These are phyloP conservation scores for Colletotrichum tamarilloi DNA, from an alignment of 2,329 filamentous ascomycete species.

Conservation along the genomic window DNA sequence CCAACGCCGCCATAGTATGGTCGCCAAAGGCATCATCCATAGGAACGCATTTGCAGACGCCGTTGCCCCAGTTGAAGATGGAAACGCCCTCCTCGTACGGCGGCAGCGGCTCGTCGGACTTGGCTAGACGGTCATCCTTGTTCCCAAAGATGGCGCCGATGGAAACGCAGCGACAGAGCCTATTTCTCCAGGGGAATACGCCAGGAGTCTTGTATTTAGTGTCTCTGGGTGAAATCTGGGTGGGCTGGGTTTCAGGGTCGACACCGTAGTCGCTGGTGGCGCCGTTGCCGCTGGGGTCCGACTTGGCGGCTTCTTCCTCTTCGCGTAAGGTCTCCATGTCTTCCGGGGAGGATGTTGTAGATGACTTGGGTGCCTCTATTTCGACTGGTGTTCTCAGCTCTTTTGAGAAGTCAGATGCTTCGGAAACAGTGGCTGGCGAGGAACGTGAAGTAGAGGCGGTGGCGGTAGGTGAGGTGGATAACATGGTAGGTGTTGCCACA, in stretches of 20 bases:
- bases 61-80: background rate
- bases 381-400: background rate
- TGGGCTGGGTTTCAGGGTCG: background rate
- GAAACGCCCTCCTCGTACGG: too few relatives aligned
- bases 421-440: too few relatives aligned
- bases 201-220: background rate
- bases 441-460: too few relatives aligned
- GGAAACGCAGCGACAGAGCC: background rate
- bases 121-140: background rate
- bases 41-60: background rate
- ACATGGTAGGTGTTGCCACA: background rate
- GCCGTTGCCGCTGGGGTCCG: background rate
- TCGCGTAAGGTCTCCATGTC: background rate
- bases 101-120: too few relatives aligned
- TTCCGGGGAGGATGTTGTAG: too few relatives aligned
- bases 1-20: background rate
- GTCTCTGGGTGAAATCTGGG: background rate
- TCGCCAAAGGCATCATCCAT: background rate
- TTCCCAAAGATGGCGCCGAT: background rate
- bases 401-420: background rate
- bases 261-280: too few relatives aligned
- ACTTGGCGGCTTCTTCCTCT: background rate
- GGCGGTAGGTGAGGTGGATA: too few relatives aligned
- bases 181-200: background rate
- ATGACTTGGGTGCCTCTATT: too few relatives aligned